phyloP scores from a whole-genome alignment of 2,329 filamentous ascomycete genomes.

The Xylaria hypoxylon region DNA sequence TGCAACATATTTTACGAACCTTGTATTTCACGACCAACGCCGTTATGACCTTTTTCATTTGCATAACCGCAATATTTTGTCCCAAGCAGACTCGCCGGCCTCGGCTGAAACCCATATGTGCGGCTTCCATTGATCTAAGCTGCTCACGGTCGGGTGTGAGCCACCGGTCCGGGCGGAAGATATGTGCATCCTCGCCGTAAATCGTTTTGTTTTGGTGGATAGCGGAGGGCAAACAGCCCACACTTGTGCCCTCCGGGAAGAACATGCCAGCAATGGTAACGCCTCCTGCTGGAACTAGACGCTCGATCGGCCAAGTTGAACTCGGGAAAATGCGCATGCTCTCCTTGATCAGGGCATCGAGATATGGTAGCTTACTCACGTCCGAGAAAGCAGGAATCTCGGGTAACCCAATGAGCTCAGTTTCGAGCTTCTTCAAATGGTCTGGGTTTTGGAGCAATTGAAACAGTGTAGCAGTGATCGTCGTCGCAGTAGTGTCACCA shows the following conservation, averaged over 20 bases:
- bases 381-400: conserved; percentile 41
- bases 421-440: conserved; percentile 56
- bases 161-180: conserved; percentile 69
- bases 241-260: conserved; percentile 57
- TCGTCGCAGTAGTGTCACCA: conserved; percentile 45
- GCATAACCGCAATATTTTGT: conserved; percentile 40
- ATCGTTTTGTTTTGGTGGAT: conserved; percentile 66
- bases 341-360: conserved; percentile 44
- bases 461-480: conserved; percentile 32
- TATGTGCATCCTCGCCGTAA: conserved; percentile 67
- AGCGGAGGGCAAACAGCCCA: conserved; percentile 72
- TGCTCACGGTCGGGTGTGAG: conserved; percentile 40
- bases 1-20: neutral
- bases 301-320: conserved; percentile 68
- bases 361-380: conserved; percentile 43
- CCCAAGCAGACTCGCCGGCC: conserved; percentile 40
- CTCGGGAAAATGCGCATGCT: conserved; percentile 62
- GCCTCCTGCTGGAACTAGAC: conserved; percentile 68
- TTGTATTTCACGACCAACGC: conserved; percentile 39
- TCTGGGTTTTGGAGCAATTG: conserved; percentile 62
- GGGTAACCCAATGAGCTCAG: conserved; percentile 39
- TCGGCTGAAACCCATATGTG: conserved; percentile 44
- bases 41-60: conserved; percentile 44
- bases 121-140: conserved; percentile 41
- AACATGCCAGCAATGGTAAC: conserved; percentile 58